Evolutionary conservation across 768 basidiomycete genomes (phyloP), one percentile per base, ranked within the genome.

Genomic region (Pholiota molesta): DNA sequence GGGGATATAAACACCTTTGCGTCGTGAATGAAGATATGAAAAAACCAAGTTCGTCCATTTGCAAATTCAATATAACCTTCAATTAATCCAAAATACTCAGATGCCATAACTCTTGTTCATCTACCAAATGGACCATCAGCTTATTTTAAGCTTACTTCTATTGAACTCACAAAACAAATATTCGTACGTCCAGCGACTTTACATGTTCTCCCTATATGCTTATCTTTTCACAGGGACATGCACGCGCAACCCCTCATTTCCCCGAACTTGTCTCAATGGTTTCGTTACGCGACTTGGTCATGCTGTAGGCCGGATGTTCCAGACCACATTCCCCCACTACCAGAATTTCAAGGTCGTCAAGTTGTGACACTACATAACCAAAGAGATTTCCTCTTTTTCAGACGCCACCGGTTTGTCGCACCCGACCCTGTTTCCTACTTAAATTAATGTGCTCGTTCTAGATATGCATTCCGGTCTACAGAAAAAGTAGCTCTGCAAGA

Each of bases 341-440:
- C 95, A 0, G 93, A 97, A 72, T 98, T 97, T 71, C 90, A 95
- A 76, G 97, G 97, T 35, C 80, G 97, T 31, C 97, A 99, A 74
- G 96, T 98, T 10, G 96, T 99, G 13, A 97, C 97, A 2, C 80
- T 99, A 19, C 97, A 99, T 72, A 98, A 98, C 71, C 95, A 97
- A 73, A 86, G 97, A 52, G 97, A 99, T 78, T 99, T 99, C 76
- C 77, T 99, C 60, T 99, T 99, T 79, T 97, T 99, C 80, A 81
- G 97, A 65, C 82, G 97, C 61, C 97, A 99, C 80, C 86, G 97
- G 89, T 97, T 62, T 56, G 85, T 71, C 33, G 3, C 23, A 2
- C 47, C 29, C 26, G 17, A 7, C 55, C 64, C 61, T 63, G 7
- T 57, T 63, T 31, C 28, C 40, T 35, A 26, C 7, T 8, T 52